Conservation (phyloP, 495 filamentous ascomycete species). For the Neurospora africana region DNA sequence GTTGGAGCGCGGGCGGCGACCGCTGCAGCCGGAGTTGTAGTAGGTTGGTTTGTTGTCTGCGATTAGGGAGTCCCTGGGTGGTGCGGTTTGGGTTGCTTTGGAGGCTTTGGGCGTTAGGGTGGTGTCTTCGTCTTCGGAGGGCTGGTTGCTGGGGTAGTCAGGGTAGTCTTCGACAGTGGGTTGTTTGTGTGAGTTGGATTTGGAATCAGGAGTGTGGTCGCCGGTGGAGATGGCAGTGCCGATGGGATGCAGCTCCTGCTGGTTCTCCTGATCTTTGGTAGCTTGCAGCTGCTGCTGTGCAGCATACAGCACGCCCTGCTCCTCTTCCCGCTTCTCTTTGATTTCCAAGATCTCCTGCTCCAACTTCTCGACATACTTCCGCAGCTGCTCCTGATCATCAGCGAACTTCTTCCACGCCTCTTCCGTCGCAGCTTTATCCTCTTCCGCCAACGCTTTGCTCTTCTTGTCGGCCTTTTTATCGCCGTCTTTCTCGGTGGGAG, state of each 20-base stretch:
- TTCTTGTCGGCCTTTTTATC: not conserved
- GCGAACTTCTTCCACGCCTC: constrained; percentile 9
- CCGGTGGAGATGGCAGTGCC: not conserved
- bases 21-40: not conserved
- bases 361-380: constrained; percentile 14
- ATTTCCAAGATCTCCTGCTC: constrained; percentile 9
- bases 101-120: not conserved
- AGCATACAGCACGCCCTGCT: not conserved
- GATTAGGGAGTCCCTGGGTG: not conserved
- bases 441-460: not conserved
- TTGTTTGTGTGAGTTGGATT: not conserved
- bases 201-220: not conserved
- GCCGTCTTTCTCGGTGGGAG: not conserved
- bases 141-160: not conserved
- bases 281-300: not conserved
- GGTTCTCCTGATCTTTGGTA: not conserved
- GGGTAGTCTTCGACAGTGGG: not conserved
- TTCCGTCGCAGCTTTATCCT: constrained; percentile 1
- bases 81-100: not conserved
- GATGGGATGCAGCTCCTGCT: not conserved
- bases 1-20: not conserved
- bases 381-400: constrained; percentile 6
- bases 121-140: not conserved
- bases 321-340: not conserved
- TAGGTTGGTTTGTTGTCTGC: not conserved